Conservation (phyloP, 2,329 filamentous ascomycete genomes). For the Hymenoscyphus linearis region DNA sequence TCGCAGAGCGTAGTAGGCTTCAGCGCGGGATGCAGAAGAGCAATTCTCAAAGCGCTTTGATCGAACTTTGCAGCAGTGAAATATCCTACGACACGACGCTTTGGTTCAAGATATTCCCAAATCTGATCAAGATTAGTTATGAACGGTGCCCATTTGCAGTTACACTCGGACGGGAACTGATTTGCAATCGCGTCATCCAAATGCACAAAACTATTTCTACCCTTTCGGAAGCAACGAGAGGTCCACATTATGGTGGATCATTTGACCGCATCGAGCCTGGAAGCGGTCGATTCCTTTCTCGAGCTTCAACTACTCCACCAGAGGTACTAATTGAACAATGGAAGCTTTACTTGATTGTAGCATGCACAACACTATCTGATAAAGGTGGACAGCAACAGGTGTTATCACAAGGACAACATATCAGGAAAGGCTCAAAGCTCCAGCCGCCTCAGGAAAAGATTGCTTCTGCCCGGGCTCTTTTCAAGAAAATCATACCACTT, state of each 20-base stretch:
- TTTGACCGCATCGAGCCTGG: conserved; percentile 42
- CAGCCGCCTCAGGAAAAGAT: conserved; percentile 69
- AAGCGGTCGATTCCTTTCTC: conserved; percentile 39
- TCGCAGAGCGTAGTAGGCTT: conserved; percentile 86
- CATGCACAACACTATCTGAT: conserved; percentile 89
- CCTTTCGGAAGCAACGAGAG: conserved; percentile 68
- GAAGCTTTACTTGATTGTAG: conserved; percentile 96
- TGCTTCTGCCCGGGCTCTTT: conserved; percentile 80
- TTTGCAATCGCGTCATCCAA: conserved; percentile 86
- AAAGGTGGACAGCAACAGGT: conserved; percentile 61
- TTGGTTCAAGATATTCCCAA: conserved; percentile 98
- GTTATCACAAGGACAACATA: conserved; percentile 61
- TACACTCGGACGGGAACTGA: conserved; percentile 81
- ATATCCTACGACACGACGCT: conserved; percentile 89
- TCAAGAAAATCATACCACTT: conserved; percentile 86
- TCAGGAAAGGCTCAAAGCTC: conserved; percentile 73
- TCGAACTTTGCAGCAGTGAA: conserved; percentile 93
- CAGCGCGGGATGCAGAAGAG: conserved; percentile 85
- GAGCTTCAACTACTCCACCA: conserved; percentile 66
- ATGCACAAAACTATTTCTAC: conserved; percentile 83
- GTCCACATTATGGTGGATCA: conserved; percentile 53
- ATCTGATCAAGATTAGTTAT: conserved; percentile 83
- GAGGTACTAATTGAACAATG: conserved; percentile 93
- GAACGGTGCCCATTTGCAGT: conserved; percentile 90
- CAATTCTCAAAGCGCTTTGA: conserved; percentile 76